Percentiles rank a stretch among this genome's conserved stretches.
Conservation (phyloP, 2,329 filamentous ascomycete genomes). For the Sclerotinia glacialis region DNA sequence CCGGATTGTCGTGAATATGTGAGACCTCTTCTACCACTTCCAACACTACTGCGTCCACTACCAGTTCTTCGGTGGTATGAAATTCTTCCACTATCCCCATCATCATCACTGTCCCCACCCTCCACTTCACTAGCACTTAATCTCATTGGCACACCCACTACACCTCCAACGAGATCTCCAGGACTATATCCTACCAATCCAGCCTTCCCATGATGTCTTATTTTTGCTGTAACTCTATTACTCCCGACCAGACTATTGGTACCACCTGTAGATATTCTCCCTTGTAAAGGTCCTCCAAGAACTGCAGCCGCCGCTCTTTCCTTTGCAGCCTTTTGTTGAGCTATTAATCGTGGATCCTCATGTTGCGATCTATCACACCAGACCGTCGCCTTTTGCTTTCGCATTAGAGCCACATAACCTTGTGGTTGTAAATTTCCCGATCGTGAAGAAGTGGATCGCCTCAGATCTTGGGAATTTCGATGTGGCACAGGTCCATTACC, state of each 20-base stretch:
- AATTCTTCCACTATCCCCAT: slow-evolving; percentile 50
- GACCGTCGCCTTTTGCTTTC: slow-evolving; percentile 95
- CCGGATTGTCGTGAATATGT: slow-evolving; percentile 43
- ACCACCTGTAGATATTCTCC: slow-evolving; percentile 42
- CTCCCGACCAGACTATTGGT: slow-evolving; percentile 40
- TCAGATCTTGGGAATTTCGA: slow-evolving; percentile 60
- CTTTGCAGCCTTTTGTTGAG: slow-evolving; percentile 83
- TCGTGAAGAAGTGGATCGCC: slow-evolving; percentile 77
- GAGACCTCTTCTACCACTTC: slow-evolving; percentile 42
- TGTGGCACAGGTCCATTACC: slow-evolving; percentile 47
- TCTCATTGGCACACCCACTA: slow-evolving; percentile 81
- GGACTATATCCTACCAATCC: slow-evolving; percentile 75
- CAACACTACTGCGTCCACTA: slow-evolving; percentile 66
- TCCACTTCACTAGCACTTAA: slow-evolving; percentile 95
- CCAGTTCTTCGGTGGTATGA: slow-evolving; percentile 66
- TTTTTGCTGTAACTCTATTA: slow-evolving; percentile 74
- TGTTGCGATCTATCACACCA: slow-evolving; percentile 95
- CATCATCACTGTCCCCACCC: slow-evolving; percentile 78
- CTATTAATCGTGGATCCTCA: slow-evolving; percentile 80
- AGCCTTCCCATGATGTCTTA: slow-evolving; percentile 80
- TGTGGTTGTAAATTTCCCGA: slow-evolving; percentile 55
- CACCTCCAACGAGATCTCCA: slow-evolving; percentile 63
- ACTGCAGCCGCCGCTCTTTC: slow-evolving; percentile 83
- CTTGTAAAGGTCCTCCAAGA: slow-evolving; percentile 52
- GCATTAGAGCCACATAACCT: slow-evolving; percentile 93